These are phyloP conservation scores for Leccinum arenicola DNA, from an alignment of 768 basidiomycete species.

Conservation along the genomic window DNA sequence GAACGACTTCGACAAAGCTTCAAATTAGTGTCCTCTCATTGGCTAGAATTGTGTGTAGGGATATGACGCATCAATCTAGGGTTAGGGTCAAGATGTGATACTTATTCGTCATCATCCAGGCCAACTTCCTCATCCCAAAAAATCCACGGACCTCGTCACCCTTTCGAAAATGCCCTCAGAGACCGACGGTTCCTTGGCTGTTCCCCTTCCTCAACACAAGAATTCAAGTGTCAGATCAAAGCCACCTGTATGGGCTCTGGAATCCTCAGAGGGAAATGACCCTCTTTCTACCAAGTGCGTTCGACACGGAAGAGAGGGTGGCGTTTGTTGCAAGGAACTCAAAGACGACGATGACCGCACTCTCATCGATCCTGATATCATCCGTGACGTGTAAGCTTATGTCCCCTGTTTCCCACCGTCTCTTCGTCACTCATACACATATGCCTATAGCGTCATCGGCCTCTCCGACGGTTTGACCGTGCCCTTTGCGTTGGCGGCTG, in stretches of 20 bases:
- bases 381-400: constrained; percentile 74
- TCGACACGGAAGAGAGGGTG: constrained; percentile 49
- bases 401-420: neutral
- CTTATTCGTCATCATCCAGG: neutral
- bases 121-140: neutral
- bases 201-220: constrained; percentile 21
- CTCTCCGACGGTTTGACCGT: constrained; percentile 89
- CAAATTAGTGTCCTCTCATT: constrained; percentile 18
- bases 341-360: constrained; percentile 76
- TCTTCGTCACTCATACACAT: constrained; percentile 1
- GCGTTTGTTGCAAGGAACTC: constrained; percentile 87
- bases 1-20: neutral
- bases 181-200: constrained; percentile 8
- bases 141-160: neutral
- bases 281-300: constrained; percentile 60
- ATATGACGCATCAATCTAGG: neutral
- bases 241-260: constrained; percentile 67
- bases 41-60: neutral
- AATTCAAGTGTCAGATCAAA: constrained; percentile 23
- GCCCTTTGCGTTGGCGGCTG: constrained; percentile 88
- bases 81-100: constrained; percentile 9
- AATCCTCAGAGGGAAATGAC: constrained; percentile 38
- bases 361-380: constrained; percentile 81
- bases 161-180: constrained; percentile 19
- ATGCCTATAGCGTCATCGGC: constrained; percentile 68